Percentiles rank a stretch among this genome's conserved stretches.
These are phyloP conservation scores for Neolentinus lepideus DNA, from an alignment of 1,284 basidiomycete species.

Conservation along the genomic window DNA sequence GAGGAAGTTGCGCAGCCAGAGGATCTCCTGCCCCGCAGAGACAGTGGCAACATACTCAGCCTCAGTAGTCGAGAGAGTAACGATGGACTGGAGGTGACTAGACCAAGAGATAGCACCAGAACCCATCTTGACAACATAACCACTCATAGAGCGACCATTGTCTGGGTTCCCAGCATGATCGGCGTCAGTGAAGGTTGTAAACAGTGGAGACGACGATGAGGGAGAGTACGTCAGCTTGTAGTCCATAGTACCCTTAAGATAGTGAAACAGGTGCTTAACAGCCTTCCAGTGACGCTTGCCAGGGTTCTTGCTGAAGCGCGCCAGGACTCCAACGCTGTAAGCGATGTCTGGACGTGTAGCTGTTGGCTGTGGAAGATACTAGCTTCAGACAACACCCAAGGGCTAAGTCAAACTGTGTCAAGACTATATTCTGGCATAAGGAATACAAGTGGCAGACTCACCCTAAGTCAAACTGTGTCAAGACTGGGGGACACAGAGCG, in stretches of 20 bases:
- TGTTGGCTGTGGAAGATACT: too few species aligned
- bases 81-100: constrained; percentile 6
- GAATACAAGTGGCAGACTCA: too few species aligned
- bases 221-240: constrained; percentile 4
- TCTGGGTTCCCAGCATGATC: constrained; percentile 4
- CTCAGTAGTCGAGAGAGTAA: constrained; percentile 16
- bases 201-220: not conserved
- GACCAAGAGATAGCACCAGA: constrained; percentile 7
- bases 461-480: too few species aligned
- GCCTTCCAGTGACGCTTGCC: constrained; percentile 18
- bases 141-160: constrained; percentile 4
- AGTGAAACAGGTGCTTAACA: constrained; percentile 19
- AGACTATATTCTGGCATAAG: too few species aligned
- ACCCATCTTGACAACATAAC: constrained; percentile 5
- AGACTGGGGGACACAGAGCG: too few species aligned
- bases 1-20: constrained; percentile 29
- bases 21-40: constrained; percentile 22
- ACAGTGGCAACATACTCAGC: constrained; percentile 31
- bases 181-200: constrained; percentile 4
- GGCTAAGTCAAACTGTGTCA: too few species aligned
- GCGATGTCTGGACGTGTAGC: constrained; percentile 23
- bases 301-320: constrained; percentile 17
- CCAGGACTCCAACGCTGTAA: constrained; percentile 18
- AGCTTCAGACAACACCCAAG: too few species aligned
- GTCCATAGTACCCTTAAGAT: constrained; percentile 15